These are phyloP conservation scores for Gonapodya sp. DNA, from an alignment of 192 early-diverging fungal genomes.

Conservation along the genomic window DNA sequence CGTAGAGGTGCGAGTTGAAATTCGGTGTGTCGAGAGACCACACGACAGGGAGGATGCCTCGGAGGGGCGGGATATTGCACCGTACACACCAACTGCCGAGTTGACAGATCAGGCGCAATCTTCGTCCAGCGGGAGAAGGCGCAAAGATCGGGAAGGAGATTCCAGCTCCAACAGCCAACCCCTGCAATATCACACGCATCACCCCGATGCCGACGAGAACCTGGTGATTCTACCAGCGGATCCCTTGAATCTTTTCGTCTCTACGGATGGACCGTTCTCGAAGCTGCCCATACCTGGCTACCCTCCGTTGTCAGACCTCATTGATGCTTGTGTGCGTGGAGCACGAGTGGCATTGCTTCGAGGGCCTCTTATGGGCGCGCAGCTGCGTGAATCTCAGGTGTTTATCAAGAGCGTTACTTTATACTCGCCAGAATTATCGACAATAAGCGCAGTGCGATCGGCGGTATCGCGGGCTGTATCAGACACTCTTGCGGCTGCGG, in stretches of 20 bases:
- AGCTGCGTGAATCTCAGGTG: conserved; percentile 42
- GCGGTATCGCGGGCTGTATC: conserved; percentile 48
- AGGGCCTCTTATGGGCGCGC: conserved; percentile 72
- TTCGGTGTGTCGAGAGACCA: conserved; percentile 20
- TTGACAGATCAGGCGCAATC: background rate
- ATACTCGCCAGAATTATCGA: conserved; percentile 21
- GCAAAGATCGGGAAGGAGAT: conserved; percentile 11
- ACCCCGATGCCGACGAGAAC: background rate
- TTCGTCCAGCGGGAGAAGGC: conserved; percentile 14
- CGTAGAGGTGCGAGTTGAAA: conserved; percentile 40
- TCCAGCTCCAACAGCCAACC: background rate
- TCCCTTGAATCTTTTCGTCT: background rate
- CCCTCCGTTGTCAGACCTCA: background rate
- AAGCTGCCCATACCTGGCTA: background rate
- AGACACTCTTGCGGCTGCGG: conserved; percentile 27
- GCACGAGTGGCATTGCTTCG: conserved; percentile 56
- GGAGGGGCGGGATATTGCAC: conserved; percentile 24
- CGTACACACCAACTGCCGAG: background rate
- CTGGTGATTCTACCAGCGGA: background rate
- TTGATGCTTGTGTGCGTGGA: conserved; percentile 50
- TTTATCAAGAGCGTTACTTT: conserved; percentile 18
- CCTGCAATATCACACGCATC: background rate
- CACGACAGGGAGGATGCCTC: conserved; percentile 24
- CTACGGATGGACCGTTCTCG: background rate
- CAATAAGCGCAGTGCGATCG: conserved; percentile 25